Conservation (phyloP, 208 protist genomes). For the Acanthamoeba culbertsoni region DNA sequence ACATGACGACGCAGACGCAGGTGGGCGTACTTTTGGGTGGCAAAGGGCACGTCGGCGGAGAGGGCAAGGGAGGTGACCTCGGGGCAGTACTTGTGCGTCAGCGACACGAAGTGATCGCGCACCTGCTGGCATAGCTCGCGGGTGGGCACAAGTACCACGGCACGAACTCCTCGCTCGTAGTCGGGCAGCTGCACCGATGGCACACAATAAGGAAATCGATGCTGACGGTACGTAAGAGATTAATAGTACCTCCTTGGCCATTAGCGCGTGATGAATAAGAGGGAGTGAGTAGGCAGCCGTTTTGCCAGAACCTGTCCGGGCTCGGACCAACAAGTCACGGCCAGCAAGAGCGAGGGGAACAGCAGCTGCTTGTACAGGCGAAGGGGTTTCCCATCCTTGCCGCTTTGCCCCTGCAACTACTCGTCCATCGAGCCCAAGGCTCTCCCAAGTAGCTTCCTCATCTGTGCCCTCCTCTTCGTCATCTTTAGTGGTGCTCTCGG, state of each 20-base stretch:
- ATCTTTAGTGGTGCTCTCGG: no score
- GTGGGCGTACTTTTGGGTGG: constrained; percentile 63
- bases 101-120: background rate
- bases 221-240: no score
- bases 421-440: background rate
- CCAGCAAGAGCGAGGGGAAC: constrained; percentile 73
- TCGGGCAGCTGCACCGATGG: background rate
- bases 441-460: background rate
- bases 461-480: background rate
- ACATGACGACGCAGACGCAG: background rate
- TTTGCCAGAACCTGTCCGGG: constrained; percentile 86
- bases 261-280: constrained; percentile 78
- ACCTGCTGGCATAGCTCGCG: constrained; percentile 95
- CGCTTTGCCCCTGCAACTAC: background rate
- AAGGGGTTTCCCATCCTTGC: constrained; percentile 10
- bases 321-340: constrained; percentile 78
- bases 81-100: constrained; percentile 56
- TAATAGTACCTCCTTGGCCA: constrained; percentile 62
- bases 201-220: no score
- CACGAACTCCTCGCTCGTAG: constrained; percentile 81
- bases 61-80: constrained; percentile 59
- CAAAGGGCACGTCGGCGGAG: constrained; percentile 64
- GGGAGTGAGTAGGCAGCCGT: constrained; percentile 84
- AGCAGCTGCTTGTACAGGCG: constrained; percentile 32
- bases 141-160: constrained; percentile 94